phyloP scores from a whole-genome alignment of 768 basidiomycete species.

The Tricholoma matsutake region DNA sequence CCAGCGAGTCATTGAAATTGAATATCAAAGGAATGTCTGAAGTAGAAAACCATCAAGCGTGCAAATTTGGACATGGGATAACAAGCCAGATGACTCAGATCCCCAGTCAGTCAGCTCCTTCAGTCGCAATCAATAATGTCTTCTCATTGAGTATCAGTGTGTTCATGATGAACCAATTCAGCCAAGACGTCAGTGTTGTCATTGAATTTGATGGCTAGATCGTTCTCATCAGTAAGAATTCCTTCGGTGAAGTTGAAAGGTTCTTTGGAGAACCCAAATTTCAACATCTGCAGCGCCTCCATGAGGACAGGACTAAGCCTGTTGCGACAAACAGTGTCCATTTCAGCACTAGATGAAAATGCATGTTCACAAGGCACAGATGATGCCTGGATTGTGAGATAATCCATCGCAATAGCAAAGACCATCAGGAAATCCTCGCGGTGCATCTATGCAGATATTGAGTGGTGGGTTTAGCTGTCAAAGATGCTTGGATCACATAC shows the following conservation, averaged over 20 bases:
- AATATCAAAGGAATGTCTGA: too few species aligned
- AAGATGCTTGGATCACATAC: too few species aligned
- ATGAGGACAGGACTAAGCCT: conserved; percentile 14
- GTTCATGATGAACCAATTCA: not conserved
- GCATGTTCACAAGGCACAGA: conserved; percentile 17
- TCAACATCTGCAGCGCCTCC: conserved; percentile 19
- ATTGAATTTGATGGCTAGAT: not conserved
- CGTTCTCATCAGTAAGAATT: not conserved
- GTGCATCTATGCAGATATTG: not conserved
- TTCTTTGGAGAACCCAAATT: conserved; percentile 6
- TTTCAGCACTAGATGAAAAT: conserved; percentile 17
- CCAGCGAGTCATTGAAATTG: too few species aligned
- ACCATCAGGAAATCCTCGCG: not conserved
- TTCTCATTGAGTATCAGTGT: not conserved
- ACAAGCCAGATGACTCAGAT: too few species aligned
- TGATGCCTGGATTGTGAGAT: conserved; percentile 14
- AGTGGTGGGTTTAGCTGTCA: not conserved
- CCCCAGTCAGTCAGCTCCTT: not conserved
- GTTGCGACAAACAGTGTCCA: conserved; percentile 10
- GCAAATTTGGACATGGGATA: too few species aligned
- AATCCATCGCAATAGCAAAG: conserved; percentile 8
- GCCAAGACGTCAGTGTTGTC: not conserved
- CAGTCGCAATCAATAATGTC: not conserved
- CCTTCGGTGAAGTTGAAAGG: not conserved
- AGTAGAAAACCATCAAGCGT: too few species aligned